Percentiles rank a stretch among this genome's conserved stretches.
Evolutionary conservation across 208 protist genomes (phyloP).

Genomic region (Trypanosoma conorhini): DNA sequence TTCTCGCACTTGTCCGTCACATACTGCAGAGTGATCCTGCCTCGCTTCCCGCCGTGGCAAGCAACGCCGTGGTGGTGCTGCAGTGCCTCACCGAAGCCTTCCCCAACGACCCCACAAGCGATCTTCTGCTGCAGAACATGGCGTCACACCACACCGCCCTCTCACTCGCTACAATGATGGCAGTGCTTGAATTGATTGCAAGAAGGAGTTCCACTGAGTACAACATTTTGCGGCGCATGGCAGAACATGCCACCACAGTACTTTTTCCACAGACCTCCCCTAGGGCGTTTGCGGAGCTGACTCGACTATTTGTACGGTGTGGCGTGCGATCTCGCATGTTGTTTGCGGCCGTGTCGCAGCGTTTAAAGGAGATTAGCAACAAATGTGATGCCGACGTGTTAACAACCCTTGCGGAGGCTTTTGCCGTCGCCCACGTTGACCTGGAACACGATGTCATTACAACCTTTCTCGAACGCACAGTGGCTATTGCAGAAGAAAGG

Average conservation of each 20-base stretch:
- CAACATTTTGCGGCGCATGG: constrained; percentile 52
- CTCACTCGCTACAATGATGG: constrained; percentile 47
- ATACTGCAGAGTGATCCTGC: constrained; percentile 70
- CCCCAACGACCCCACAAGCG: constrained; percentile 59
- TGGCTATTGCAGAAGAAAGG: constrained; percentile 20
- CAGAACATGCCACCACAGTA: constrained; percentile 42
- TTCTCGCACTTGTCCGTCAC: constrained; percentile 62
- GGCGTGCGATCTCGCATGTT: constrained; percentile 58
- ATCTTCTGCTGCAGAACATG: constrained; percentile 62
- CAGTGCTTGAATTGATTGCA: constrained; percentile 58
- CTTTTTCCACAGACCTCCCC: constrained; percentile 51
- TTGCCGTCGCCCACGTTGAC: constrained; percentile 57
- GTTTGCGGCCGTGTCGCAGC: constrained; percentile 36
- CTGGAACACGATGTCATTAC: constrained; percentile 39
- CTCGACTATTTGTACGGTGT: constrained; percentile 60
- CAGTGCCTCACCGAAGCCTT: constrained; percentile 74
- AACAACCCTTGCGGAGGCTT: constrained; percentile 41
- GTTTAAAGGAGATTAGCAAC: constrained; percentile 34
- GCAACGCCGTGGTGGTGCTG: constrained; percentile 51
- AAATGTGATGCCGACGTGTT: constrained; percentile 40
- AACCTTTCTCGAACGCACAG: constrained; percentile 34
- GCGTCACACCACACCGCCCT: constrained; percentile 48
- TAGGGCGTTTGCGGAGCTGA: constrained; percentile 46
- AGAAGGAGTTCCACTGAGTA: constrained; percentile 53
- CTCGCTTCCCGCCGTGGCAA: constrained; percentile 49